Base-by-base conservation (phyloP, 2,329 filamentous ascomycete species). In the Graphiopsis chlorocephala region DNA sequence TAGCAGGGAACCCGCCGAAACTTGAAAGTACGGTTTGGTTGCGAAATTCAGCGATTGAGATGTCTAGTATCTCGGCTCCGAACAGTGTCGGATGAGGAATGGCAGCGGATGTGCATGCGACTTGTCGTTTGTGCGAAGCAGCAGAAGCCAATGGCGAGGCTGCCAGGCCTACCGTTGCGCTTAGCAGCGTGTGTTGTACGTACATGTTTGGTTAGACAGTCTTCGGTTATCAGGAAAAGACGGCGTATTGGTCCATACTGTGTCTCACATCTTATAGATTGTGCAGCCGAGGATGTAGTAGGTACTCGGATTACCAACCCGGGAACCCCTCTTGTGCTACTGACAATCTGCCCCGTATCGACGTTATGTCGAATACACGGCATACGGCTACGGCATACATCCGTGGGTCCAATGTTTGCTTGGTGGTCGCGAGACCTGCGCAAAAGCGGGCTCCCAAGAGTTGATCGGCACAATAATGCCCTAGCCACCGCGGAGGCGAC, bases 21-120 rank as follows among this genome's bases (percentile, higher is more conserved):
- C 11, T 26, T 2, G 60, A 62, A 10, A 45, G 25, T 20, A 31
- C 28, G 3, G 48, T 62, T 33, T 38, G 48, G 26, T 62, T 62
- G 17, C 23, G 60, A 31, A 25, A 14, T 42, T 62, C 60, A 5
- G 14, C 48, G 8, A 26, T 48, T 20, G 60, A 42, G 6, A 62
- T 11, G 33, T 55, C 48, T 35, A 55, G 28, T n/a, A 62, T 62
- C 48, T 62, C 60, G 25, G 48, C 48, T 29, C 60, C 48, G 31
- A 53, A 55, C 3, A 62, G 3, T 25, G 2, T n/a, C 12, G 60
- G 60, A 4, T 33, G 60, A 31, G 48, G 31, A 29, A 62, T 62
- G 10, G 47, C 60, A n/a, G 31, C 60, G 15, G 60, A 14, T 25
- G 60, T 55, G n/a, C 60, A 62, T 25, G 60, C 60, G 20, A 12